These are phyloP conservation scores for Globisporangium emineosum DNA, from an alignment of 352 stramenopile genomes.

Conservation along the genomic window DNA sequence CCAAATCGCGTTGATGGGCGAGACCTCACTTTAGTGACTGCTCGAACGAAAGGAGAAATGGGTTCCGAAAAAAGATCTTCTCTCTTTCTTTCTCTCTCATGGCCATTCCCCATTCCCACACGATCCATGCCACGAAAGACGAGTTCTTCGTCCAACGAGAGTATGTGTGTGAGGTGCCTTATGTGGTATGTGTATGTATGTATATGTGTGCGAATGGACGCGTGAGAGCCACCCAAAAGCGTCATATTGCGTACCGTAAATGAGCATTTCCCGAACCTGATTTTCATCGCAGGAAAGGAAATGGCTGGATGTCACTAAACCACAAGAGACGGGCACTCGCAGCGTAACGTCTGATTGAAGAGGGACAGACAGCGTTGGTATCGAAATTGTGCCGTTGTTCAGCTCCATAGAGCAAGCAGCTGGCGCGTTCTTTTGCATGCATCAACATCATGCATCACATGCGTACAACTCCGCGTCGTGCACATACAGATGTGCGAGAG, in stretches of 20 bases:
- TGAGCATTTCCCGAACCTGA: not conserved
- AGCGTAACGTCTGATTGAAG: slow-evolving; percentile 10
- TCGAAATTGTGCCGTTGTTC: slow-evolving; percentile 2
- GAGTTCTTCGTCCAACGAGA: no score
- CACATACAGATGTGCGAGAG: not conserved
- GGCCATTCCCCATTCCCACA: not conserved
- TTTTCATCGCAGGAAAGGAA: not conserved
- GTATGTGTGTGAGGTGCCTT: no score
- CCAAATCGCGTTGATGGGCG: not conserved
- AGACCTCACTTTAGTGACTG: slow-evolving; percentile 1
- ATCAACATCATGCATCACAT: slow-evolving; percentile 10
- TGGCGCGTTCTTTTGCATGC: slow-evolving; percentile 10
- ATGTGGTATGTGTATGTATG: not conserved
- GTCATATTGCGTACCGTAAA: not conserved
- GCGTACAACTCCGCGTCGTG: no score
- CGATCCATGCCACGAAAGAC: not conserved
- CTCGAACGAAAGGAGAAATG: not conserved
- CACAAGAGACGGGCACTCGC: not conserved
- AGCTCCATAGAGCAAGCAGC: slow-evolving; percentile 3
- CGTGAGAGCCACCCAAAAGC: slow-evolving; percentile 1
- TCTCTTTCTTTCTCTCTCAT: not conserved
- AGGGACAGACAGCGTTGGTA: not conserved
- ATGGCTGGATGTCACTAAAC: slow-evolving; percentile 13
- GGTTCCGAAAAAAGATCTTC: slow-evolving; percentile 6
- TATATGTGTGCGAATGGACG: not conserved